Conservation (phyloP, 2,329 filamentous ascomycete genomes). For the Cylindrodendrum hubeiense region DNA sequence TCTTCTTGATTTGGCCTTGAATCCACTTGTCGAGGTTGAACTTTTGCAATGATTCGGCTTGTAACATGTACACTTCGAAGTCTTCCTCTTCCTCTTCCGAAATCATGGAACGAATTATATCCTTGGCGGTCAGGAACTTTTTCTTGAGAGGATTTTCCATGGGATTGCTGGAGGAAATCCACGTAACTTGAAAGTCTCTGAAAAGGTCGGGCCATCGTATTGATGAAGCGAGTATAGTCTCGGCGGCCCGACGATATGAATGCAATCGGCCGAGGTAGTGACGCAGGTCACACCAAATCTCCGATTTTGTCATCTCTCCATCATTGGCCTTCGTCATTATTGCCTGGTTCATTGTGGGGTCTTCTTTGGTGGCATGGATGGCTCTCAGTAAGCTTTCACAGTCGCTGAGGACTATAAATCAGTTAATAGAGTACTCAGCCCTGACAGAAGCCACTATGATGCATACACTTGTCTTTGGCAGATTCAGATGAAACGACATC, state of each 20-base stretch:
- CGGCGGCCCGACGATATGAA: conserved; percentile 38
- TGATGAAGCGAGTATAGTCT: conserved; percentile 21
- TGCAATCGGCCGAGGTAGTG: conserved; percentile 42
- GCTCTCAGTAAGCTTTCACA: conserved; percentile 35
- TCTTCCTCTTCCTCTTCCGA: not conserved
- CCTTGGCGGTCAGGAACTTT: conserved; percentile 6
- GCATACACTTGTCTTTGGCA: no score
- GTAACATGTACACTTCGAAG: not conserved
- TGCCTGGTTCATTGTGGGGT: not conserved
- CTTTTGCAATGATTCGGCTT: conserved; percentile 32
- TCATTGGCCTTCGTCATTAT: conserved; percentile 21
- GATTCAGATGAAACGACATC: not conserved
- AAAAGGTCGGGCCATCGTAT: conserved; percentile 43
- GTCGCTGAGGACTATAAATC: conserved; percentile 28
- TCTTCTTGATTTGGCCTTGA: conserved; percentile 14
- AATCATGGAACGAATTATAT: conserved; percentile 4
- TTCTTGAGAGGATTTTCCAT: conserved; percentile 10
- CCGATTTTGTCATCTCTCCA: conserved; percentile 8
- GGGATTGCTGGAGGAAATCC: conserved; percentile 34
- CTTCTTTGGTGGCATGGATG: conserved; percentile 5
- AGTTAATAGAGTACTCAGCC: not conserved
- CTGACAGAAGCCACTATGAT: no score
- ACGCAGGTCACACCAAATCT: conserved; percentile 37
- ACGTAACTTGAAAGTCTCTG: conserved; percentile 37
- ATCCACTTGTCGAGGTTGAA: conserved; percentile 34